phyloP scores from a whole-genome alignment of 2,329 filamentous ascomycete genomes.

The Ascochyta koolunga region DNA sequence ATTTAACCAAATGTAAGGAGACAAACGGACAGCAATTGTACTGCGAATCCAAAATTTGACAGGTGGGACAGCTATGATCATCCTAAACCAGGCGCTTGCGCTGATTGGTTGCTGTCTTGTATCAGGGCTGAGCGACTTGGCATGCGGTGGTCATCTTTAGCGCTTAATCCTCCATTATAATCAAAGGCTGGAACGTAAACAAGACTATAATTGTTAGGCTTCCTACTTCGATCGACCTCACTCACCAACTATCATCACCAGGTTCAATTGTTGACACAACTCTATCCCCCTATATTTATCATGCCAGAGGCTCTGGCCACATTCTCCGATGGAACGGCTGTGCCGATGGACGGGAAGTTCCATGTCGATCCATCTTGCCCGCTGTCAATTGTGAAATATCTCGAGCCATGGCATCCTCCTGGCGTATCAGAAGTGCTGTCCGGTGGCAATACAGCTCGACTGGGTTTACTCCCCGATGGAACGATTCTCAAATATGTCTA shows the following conservation, averaged over 20 bases:
- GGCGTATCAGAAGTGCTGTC: conserved; percentile 18
- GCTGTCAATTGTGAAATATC: conserved; percentile 11
- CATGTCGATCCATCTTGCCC: conserved; percentile 23
- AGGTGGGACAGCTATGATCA: background rate
- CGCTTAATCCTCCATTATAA: background rate
- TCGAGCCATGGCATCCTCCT: conserved; percentile 23
- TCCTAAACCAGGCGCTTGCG: background rate
- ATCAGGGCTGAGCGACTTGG: background rate
- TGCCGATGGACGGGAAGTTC: conserved; percentile 25
- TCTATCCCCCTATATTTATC: background rate
- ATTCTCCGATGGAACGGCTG: conserved; percentile 4
- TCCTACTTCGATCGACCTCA: background rate
- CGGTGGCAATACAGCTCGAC: conserved; percentile 23
- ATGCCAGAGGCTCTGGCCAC: conserved; percentile 17
- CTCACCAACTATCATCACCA: background rate
- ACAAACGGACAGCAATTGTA: background rate
- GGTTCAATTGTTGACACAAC: background rate
- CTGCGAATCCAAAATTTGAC: background rate
- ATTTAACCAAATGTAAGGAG: background rate
- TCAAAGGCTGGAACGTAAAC: background rate
- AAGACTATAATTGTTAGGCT: background rate
- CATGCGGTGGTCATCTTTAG: background rate
- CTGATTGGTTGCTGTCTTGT: background rate
- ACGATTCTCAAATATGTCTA: conserved; percentile 23
- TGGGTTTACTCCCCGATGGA: conserved; percentile 19